A percentile compares a stretch with the other conserved stretches of the same genome.
These are phyloP conservation scores for Anaeramoeba ignava DNA, from an alignment of 78 protist species.

Conservation along the genomic window DNA sequence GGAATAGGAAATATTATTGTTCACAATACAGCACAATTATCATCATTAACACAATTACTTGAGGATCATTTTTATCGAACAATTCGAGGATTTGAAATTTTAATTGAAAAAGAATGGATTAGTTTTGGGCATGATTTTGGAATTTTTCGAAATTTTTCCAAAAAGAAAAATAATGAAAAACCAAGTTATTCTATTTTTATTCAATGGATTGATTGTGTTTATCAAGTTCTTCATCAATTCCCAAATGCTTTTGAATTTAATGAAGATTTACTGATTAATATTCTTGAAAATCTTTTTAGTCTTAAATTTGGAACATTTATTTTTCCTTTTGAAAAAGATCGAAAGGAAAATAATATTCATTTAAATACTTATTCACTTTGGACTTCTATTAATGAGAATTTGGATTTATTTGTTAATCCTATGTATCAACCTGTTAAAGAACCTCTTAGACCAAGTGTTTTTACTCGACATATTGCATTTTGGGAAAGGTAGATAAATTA, in stretches of 20 bases:
- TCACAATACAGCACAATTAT: too few relatives aligned
- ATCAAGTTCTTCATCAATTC: slow-evolving; percentile 26
- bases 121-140: not conserved
- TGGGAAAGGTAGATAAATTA: not conserved
- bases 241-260: slow-evolving; percentile 44
- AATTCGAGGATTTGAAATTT: not conserved
- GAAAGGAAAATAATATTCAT: not conserved
- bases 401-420: not conserved
- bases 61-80: not conserved
- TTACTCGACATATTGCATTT: not conserved
- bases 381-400: slow-evolving; percentile 12
- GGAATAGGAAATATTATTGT: too few relatives aligned
- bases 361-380: slow-evolving; percentile 21
- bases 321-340: slow-evolving; percentile 2
- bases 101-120: not conserved
- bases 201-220: slow-evolving; percentile 44
- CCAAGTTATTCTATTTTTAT: slow-evolving; percentile 32
- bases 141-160: not conserved
- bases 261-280: slow-evolving; percentile 11
- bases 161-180: not conserved
- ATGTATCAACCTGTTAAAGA: not conserved
- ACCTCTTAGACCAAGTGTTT: not conserved
- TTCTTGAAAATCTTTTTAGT: slow-evolving; percentile 21
- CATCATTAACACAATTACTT: not conserved
- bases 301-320: slow-evolving; percentile 44